Conservation (phyloP, 2,329 filamentous ascomycete species). For the Arthrinium phaeospermum region DNA sequence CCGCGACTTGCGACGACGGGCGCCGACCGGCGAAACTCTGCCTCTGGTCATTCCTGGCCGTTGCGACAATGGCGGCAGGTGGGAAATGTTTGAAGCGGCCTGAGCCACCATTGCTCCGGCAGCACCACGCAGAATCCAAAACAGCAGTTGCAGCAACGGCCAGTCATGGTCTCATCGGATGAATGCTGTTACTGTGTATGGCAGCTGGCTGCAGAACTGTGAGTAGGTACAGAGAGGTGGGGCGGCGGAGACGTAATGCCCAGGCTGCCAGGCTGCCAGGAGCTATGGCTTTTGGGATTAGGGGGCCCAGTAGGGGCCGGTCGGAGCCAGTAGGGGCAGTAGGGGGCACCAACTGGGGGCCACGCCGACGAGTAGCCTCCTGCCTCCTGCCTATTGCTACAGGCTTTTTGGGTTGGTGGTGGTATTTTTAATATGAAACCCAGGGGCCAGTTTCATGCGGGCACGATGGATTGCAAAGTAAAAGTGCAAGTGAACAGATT, state of each 20-base stretch:
- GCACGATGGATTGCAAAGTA: not conserved
- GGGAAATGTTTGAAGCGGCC: not conserved
- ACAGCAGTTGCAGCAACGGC: not conserved
- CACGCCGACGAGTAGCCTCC: no score
- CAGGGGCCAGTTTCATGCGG: slow-evolving; percentile 18
- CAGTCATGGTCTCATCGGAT: not conserved
- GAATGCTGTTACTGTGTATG: not conserved
- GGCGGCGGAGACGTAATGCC: not conserved
- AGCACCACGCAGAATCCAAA: not conserved
- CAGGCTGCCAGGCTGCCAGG: not conserved
- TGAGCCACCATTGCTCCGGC: not conserved
- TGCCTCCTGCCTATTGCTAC: not conserved
- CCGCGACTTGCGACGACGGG: not conserved
- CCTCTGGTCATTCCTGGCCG: not conserved
- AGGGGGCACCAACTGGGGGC: no score
- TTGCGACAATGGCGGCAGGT: not conserved
- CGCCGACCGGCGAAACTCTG: slow-evolving; percentile 1
- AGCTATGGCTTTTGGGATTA: not conserved
- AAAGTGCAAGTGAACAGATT: not conserved
- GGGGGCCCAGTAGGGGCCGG: no score
- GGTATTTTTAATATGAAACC: slow-evolving; percentile 19
- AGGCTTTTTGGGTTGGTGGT: slow-evolving; percentile 11
- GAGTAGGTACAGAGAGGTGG: not conserved
- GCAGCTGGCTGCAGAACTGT: not conserved
- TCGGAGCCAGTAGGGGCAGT: no score